Evolutionary conservation across 306 rosid genomes (phyloP), one percentile per base, ranked within the genome.

Genomic region (Glycyrrhiza uralensis): DNA sequence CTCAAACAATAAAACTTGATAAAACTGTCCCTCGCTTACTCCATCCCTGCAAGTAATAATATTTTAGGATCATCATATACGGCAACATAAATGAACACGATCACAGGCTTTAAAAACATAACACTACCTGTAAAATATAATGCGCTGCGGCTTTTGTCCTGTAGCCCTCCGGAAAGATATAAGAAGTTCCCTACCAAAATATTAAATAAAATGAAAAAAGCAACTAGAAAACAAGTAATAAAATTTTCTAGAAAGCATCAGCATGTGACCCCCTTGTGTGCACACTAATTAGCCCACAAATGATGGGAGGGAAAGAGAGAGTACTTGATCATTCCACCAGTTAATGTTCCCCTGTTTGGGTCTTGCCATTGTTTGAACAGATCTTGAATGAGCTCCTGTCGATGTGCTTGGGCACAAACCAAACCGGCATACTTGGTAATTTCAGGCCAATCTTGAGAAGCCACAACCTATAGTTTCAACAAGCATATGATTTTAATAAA

Each of bases 371-470:
- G 90, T 51, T 95, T 89, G 66, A 79, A 95, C 13, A 95, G 87
- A 64, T 95, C 99, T 71, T 95, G 96, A 35, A 95, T 95, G 11
- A 95, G 96, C 77, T 95, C 99, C 66, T 92, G 99, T 15, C 99
- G 75, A 79, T 95, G 99, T 18, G 96, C 96, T 87, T 95, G 99
- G 50, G 99, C 96, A 78, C 96, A 91, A 13, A 95, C 99, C 77
- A 95, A 75, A 63, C 97, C 97, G 78, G 97, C 95, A 78, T 95
- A 95, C 82, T 91, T 95, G 0, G 99, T 95, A 41, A 95, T 76
- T 84, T 95, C 99, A 0, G 99, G 99, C 93, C 96, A 95, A 71
- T 95, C 99, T 90, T 95, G 99, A 13, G 99, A 95, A 10, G 99
- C 99, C 79, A 95, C 99, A 78, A 95, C 99, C 99, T 95, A 55